Percentiles rank a stretch among this genome's conserved stretches.
Evolutionary conservation across 225 moss, liverwort and hornwort genomes (phyloP).

Genomic region (Polytrichum commune): DNA sequence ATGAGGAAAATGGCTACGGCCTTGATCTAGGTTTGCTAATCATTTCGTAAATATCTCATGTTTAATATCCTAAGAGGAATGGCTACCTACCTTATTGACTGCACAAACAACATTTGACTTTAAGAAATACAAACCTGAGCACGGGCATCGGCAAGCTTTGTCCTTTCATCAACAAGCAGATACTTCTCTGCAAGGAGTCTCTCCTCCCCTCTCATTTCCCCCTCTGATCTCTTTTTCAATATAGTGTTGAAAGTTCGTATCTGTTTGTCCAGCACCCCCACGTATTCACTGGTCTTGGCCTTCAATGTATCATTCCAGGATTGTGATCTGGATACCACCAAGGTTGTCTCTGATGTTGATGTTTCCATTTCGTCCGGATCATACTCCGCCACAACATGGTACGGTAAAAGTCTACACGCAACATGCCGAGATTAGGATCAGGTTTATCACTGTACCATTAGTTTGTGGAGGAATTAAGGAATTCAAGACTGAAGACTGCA

Average conservation of each 20-base stretch:
- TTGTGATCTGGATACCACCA: constrained; percentile 64
- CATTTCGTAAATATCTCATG: too few species aligned
- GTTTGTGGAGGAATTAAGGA: too few species aligned
- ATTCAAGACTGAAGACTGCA: too few species aligned
- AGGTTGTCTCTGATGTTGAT: constrained; percentile 44
- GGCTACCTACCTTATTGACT: too few species aligned
- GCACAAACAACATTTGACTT: too few species aligned
- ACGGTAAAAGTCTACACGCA: constrained; percentile 77
- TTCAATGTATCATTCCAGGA: constrained; percentile 82
- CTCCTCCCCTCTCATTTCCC: constrained; percentile 94
- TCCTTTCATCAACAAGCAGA: constrained; percentile 86
- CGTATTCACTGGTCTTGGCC: constrained; percentile 61
- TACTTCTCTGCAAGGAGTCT: constrained; percentile 87
- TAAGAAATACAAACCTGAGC: constrained; percentile 49
- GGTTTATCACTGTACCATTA: neutral
- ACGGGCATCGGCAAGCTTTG: constrained; percentile 77
- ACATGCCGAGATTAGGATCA: neutral
- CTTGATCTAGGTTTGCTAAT: too few species aligned
- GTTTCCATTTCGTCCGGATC: constrained; percentile 80
- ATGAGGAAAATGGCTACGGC: too few species aligned
- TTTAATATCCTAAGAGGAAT: too few species aligned
- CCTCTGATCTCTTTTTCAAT: constrained; percentile 64
- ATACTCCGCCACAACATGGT: constrained; percentile 90
- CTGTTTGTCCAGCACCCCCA: constrained; percentile 68
- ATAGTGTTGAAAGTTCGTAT: constrained; percentile 70